Evolutionary conservation across 176 grass and related monocot species (phyloP), one percentile per base, ranked within the genome.

Genomic region (Canna indica): DNA sequence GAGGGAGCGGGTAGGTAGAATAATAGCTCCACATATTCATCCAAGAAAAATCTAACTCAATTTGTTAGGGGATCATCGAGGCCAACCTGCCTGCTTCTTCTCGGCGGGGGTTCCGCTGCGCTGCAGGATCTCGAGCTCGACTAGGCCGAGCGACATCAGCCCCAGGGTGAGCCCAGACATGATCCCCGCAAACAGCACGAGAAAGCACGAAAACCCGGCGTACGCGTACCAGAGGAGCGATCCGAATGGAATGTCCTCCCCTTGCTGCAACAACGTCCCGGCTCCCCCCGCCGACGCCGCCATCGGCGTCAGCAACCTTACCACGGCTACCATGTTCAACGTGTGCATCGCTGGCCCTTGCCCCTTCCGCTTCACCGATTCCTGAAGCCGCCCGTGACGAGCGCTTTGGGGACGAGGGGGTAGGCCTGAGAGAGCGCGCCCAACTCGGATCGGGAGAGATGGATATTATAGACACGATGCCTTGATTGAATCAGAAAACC

Each of bases 121-220:
- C 81, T 99, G 95, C 24, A 99, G 86, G 82, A 99, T 99, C 87
- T 99, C 95, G 38, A 99, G 82, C 84, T 99, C 95, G 72, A 99
- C 95, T 57, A 94, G 86, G 72, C 95, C 95, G 62, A 99, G 95
- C 71, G 95, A 93, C 95, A 99, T 99, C 73, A 99, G 82, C 0
- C 95, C 95, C 13, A 99, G 90, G 39, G 95, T 99, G 73, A 99
- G 90, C 11, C 95, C 95, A 38, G 95, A 99, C 95, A 99, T 99
- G 80, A 99, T 99, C 61, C 95, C 95, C 20, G 95, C 95, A 70
- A 99, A 99, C 71, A 99, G 86, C 38, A 99, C 95, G 38, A 99
- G 90, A 24, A 94, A 35, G 84, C 80, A 88, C 65, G 90, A 99
- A 36, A 82, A 77, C 64, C 95, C 95, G 3, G 95, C 87, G 80